These are phyloP conservation scores for Hypholoma sublateritium DNA, from an alignment of 768 basidiomycete genomes.

Conservation along the genomic window DNA sequence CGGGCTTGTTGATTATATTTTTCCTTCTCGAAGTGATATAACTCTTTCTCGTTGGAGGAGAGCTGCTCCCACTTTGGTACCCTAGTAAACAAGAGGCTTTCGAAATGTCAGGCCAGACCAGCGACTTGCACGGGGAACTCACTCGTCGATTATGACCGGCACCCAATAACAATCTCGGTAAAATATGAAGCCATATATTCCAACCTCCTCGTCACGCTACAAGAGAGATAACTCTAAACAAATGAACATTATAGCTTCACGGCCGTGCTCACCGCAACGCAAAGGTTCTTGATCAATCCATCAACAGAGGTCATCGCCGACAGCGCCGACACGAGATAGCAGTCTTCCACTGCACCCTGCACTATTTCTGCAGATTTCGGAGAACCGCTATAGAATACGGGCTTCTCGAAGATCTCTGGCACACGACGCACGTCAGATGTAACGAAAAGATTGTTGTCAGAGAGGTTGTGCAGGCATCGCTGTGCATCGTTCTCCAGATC, in stretches of 20 bases:
- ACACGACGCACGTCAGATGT: conserved; percentile 38
- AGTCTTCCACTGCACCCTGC: conserved; percentile 53
- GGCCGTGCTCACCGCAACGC: conserved; percentile 28
- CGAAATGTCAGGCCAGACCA: background rate
- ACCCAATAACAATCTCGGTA: conserved; percentile 52
- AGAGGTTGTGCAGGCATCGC: conserved; percentile 39
- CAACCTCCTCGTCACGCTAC: conserved; percentile 50
- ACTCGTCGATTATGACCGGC: conserved; percentile 59
- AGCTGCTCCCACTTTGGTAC: conserved; percentile 54
- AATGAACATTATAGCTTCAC: background rate
- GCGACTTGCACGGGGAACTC: conserved; percentile 11
- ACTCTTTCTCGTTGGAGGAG: conserved; percentile 34
- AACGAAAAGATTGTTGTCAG: conserved; percentile 15
- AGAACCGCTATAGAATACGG: conserved; percentile 44
- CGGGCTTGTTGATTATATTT: conserved; percentile 44
- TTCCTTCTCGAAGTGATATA: conserved; percentile 53
- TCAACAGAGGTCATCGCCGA: conserved; percentile 47
- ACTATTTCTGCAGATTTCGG: conserved; percentile 45
- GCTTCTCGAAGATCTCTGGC: conserved; percentile 51
- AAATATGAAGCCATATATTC: conserved; percentile 61
- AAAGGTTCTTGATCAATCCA: conserved; percentile 48
- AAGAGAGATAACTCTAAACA: background rate
- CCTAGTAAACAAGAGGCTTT: conserved; percentile 45
- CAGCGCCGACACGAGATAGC: conserved; percentile 56
- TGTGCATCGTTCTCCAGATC: conserved; percentile 55